Conservation (phyloP, 1,139 yeast genomes). For the Candida sp. region DNA sequence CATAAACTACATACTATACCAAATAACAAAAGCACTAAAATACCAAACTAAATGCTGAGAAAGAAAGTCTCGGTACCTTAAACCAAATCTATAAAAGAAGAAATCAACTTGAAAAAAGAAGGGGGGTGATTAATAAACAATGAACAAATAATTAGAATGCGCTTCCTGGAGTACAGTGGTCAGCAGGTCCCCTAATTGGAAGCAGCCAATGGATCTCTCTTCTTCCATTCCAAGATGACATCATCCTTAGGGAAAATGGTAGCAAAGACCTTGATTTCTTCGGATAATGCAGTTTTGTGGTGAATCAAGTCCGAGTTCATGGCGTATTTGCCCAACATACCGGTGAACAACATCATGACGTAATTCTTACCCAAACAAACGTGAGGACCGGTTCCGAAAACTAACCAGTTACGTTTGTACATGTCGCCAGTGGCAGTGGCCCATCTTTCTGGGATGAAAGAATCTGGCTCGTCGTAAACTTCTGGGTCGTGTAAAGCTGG, state of each 20-base stretch:
- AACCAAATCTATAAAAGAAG: not conserved
- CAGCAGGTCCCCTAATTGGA: not conserved
- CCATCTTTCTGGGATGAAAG: constrained; percentile 97
- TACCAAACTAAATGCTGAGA: not conserved
- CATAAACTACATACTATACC: not conserved
- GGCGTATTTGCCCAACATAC: constrained; percentile 88
- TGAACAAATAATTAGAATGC: not conserved
- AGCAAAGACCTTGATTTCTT: constrained; percentile 94
- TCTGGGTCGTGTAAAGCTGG: constrained; percentile 98
- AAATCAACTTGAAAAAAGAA: not conserved
- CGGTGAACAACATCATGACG: constrained; percentile 88
- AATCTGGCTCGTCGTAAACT: constrained; percentile 93
- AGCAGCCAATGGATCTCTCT: constrained; percentile 53
- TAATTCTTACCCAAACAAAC: constrained; percentile 95
- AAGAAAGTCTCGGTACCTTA: not conserved
- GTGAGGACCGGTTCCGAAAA: constrained; percentile 97
- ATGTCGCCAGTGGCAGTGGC: constrained; percentile 46
- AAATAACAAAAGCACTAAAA: not conserved
- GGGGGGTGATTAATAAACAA: not conserved
- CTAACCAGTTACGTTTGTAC: constrained; percentile 91
- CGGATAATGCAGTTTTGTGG: constrained; percentile 80
- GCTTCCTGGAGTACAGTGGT: too few species aligned
- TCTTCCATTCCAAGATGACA: constrained; percentile 75
- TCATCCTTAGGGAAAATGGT: constrained; percentile 98
- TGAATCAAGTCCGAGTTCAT: constrained; percentile 83